phyloP scores from a whole-genome alignment of 202 grass and related monocot species.

The Setaria viridis region DNA sequence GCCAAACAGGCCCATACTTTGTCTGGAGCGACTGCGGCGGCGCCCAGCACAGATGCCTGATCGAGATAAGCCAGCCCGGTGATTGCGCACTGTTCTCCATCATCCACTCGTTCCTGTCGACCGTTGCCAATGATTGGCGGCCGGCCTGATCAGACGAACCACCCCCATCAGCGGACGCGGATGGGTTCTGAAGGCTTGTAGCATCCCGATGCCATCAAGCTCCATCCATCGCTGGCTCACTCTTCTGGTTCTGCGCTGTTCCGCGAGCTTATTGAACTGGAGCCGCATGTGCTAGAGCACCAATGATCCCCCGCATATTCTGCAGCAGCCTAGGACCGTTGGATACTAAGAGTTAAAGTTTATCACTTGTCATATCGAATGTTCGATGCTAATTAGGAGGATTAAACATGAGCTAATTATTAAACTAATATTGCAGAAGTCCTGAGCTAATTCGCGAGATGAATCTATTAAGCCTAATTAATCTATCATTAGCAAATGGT shows the following conservation, averaged over 20 bases:
- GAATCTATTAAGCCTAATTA: too few relatives aligned
- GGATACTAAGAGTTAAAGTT: too few relatives aligned
- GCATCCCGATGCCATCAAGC: slow-evolving; percentile 17
- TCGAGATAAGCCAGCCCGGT: background rate
- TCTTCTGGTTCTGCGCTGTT: background rate
- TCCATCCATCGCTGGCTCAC: background rate
- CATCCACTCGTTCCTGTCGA: slow-evolving; percentile 10
- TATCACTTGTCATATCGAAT: too few relatives aligned
- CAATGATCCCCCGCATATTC: slow-evolving; percentile 7
- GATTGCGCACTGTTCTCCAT: slow-evolving; percentile 29
- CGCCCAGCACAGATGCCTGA: too few relatives aligned
- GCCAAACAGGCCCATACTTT: too few relatives aligned
- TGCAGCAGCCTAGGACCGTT: background rate
- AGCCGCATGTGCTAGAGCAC: background rate
- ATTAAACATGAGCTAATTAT: too few relatives aligned
- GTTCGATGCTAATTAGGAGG: too few relatives aligned
- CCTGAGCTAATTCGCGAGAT: too few relatives aligned
- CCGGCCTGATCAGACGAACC: background rate
- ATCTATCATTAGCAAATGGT: too few relatives aligned
- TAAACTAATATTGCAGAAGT: too few relatives aligned
- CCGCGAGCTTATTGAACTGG: background rate
- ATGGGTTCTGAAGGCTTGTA: background rate
- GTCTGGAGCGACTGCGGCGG: too few relatives aligned
- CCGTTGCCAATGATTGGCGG: slow-evolving; percentile 10
- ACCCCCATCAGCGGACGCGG: too few relatives aligned